Conservation (phyloP, 106 monocot species). For the Dioscorea zingiberensis region DNA sequence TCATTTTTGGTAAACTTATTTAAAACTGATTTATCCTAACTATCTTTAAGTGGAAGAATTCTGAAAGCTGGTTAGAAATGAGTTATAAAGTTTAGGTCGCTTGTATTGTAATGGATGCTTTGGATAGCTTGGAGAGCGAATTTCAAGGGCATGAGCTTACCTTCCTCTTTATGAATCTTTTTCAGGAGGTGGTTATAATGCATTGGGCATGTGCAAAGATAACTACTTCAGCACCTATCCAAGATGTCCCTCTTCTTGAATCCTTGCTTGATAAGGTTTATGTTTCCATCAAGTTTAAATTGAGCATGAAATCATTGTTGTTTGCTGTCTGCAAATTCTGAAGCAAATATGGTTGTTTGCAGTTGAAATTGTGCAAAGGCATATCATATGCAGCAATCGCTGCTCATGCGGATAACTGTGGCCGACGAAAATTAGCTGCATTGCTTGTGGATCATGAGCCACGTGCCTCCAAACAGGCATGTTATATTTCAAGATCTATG, state of each 20-base stretch:
- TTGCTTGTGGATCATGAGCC: conserved; percentile 92
- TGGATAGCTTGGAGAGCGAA: no score
- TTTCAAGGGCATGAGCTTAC: no score
- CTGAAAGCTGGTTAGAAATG: no score
- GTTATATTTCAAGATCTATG: conserved; percentile 9
- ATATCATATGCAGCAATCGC: conserved; percentile 94
- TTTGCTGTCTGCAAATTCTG: conserved; percentile 1
- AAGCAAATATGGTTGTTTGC: conserved; percentile 18
- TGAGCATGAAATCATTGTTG: background rate
- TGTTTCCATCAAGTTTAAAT: conserved; percentile 1
- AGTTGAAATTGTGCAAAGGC: conserved; percentile 88
- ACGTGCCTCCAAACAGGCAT: conserved; percentile 79
- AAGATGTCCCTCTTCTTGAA: conserved; percentile 70
- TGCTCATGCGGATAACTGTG: conserved; percentile 84
- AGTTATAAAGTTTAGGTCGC: no score
- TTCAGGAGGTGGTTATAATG: conserved; percentile 95
- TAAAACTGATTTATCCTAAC: no score
- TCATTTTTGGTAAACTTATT: no score
- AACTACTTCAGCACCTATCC: conserved; percentile 54
- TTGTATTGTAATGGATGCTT: no score
- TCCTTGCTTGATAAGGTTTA: conserved; percentile 87
- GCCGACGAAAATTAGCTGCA: conserved; percentile 81
- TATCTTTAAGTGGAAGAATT: no score
- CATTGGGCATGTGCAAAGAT: conserved; percentile 98
- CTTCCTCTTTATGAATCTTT: conserved; percentile 4